Conservation (phyloP, 768 basidiomycete species). For the Tulasnella sp. region DNA sequence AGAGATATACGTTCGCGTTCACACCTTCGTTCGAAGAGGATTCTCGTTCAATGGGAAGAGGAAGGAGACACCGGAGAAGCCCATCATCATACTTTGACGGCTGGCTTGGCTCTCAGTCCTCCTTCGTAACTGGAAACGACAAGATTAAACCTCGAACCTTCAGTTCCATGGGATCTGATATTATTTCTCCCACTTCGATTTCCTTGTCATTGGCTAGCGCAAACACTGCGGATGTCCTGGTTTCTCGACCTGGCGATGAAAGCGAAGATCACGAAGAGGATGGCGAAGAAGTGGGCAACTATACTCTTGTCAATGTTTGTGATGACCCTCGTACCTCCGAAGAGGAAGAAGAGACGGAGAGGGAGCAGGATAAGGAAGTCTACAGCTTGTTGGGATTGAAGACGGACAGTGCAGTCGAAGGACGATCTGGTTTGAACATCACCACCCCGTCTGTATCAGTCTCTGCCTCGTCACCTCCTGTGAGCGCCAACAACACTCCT, state of each 20-base stretch:
- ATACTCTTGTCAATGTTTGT: neutral
- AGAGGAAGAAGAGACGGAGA: neutral
- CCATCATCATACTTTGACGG: conserved; percentile 8
- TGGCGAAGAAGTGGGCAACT: neutral
- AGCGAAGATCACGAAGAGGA: neutral
- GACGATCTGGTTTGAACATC: neutral
- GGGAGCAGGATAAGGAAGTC: conserved; percentile 14
- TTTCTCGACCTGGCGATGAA: neutral
- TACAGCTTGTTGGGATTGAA: too few species aligned
- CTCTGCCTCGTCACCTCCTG: neutral
- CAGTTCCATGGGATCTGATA: conserved; percentile 3
- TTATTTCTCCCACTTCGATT: neutral
- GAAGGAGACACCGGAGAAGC: conserved; percentile 1
- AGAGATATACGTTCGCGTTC: too few species aligned
- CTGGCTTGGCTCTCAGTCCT: too few species aligned
- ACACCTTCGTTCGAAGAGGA: neutral
- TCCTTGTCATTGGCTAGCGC: neutral
- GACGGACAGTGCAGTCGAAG: too few species aligned
- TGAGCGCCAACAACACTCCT: neutral
- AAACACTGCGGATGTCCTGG: neutral
- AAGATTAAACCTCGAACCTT: too few species aligned
- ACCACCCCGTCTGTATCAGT: neutral
- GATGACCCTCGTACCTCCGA: neutral
- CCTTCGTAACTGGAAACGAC: too few species aligned
- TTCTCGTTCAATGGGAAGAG: neutral